phyloP scores from a whole-genome alignment of 208 protist genomes.

The Trypanosoma avium region DNA sequence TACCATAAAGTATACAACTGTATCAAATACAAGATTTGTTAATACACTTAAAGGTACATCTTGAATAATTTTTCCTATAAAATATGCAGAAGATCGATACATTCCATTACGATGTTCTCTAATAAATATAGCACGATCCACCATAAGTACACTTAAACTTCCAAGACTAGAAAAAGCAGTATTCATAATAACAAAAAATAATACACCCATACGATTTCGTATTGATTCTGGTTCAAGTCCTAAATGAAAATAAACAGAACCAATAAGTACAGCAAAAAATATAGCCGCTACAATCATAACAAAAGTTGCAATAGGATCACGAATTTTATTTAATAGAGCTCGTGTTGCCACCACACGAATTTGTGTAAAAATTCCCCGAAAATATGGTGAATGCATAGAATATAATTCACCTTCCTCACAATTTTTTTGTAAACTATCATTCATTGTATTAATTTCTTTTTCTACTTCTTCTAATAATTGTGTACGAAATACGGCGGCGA shows the following conservation, averaged over 20 bases:
- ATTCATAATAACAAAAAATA: conserved; percentile 80
- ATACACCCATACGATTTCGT: conserved; percentile 62
- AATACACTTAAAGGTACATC: conserved; percentile 55
- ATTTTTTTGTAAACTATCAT: not conserved
- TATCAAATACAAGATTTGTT: conserved; percentile 46
- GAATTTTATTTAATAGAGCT: conserved; percentile 55
- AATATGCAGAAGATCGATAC: conserved; percentile 65
- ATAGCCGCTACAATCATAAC: conserved; percentile 45
- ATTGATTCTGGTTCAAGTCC: conserved; percentile 47
- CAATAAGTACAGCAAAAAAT: conserved; percentile 65
- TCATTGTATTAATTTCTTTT: conserved; percentile 18
- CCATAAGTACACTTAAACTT: conserved; percentile 54
- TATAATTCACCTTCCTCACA: not conserved
- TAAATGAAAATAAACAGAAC: conserved; percentile 71
- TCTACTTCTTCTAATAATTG: conserved; percentile 28
- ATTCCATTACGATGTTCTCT: conserved; percentile 69
- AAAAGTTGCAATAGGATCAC: conserved; percentile 54
- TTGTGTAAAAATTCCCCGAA: conserved; percentile 44
- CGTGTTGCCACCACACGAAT: conserved; percentile 53
- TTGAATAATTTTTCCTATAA: conserved; percentile 64
- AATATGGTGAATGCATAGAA: conserved; percentile 23
- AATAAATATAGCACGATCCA: conserved; percentile 55
- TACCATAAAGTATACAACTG: conserved; percentile 58
- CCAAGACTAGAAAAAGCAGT: conserved; percentile 57
- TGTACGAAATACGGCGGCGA: conserved; percentile 50